Evolutionary conservation across 1,284 basidiomycete species (phyloP), one percentile per base, ranked within the genome.

Genomic region (Cryptococcus depauperatus): DNA sequence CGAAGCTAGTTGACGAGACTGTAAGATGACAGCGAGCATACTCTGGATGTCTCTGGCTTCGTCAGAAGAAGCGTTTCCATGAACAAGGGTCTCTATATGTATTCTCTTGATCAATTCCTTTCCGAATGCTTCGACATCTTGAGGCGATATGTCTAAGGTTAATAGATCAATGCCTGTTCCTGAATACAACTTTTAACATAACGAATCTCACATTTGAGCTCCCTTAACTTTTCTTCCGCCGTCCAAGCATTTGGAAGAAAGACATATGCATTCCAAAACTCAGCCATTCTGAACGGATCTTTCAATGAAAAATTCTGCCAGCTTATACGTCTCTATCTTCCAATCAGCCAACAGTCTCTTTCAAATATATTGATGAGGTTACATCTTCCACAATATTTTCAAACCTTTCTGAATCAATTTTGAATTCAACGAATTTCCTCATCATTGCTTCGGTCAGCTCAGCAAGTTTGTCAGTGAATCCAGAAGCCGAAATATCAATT

Each of bases 391-490:
- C 85, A 66, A 95, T 79, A 41, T 96, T 79, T 39, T 76, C 78
- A 49, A 97, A 80, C 48, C 92, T 76, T 46, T 84, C 78, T 21
- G 78, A 71, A 56, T 83, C 77, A 27, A 95, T 76, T 56, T 79
- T 72, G 45, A 93, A 75, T 26, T 74, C 73, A 64, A 79, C 83
- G 46, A 86, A 74, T 58, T 81, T 82, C 52, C 83, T 78, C 35
- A 96, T 67, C 45, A 98, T 81, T 51, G 83, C 78, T 58, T 83
- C 74, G 7, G 84, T 77, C 27, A 98, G 77, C 0, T 86, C 79
- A 5, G 80, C 73, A 30, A 98, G 75, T 72, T 96, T 97, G 73
- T 98, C 92, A 64, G 93, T 95, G 74, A 96, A 98, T 1, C 95
- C 95, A 41, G 77, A 78, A 39, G 91, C 74, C 7, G 77, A 75